A percentile compares a stretch with the other conserved stretches of the same genome.
Conservation (phyloP, 805 yeast genomes). For the Kuraishia ogatae region DNA sequence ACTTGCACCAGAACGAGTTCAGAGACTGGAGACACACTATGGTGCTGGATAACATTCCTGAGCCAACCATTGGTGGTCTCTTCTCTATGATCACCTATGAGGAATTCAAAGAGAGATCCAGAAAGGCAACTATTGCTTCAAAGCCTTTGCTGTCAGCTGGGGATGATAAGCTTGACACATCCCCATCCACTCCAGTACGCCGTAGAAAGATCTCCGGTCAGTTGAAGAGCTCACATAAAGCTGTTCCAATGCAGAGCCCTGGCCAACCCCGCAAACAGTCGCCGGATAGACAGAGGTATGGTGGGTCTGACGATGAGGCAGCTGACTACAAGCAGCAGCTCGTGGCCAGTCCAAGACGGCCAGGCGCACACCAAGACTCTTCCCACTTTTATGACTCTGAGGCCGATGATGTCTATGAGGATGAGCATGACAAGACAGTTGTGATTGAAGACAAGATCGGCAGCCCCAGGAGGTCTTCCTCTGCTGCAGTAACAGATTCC, state of each 20-base stretch:
- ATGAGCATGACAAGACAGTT: not conserved
- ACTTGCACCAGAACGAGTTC: slow-evolving; percentile 91
- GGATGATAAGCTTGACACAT: slow-evolving; percentile 22
- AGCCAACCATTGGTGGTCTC: slow-evolving; percentile 58
- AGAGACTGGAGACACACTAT: slow-evolving; percentile 94
- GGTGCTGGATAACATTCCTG: slow-evolving; percentile 65
- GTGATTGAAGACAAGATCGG: not conserved
- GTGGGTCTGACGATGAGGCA: not conserved
- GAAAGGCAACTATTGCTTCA: slow-evolving; percentile 27
- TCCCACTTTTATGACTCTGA: not conserved
- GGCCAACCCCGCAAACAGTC: slow-evolving; percentile 88
- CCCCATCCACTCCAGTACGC: slow-evolving; percentile 70
- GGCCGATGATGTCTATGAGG: not conserved
- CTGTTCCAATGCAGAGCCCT: slow-evolving; percentile 88
- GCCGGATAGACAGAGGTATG: slow-evolving; percentile 10
- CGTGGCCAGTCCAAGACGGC: not conserved
- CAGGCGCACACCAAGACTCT: not conserved
- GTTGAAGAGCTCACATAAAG: slow-evolving; percentile 59
- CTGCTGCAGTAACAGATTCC: not conserved
- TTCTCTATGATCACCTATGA: slow-evolving; percentile 55
- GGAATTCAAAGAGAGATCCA: slow-evolving; percentile 47
- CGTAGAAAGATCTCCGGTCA: slow-evolving; percentile 63
- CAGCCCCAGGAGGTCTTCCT: slow-evolving; percentile 1
- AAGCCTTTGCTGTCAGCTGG: slow-evolving; percentile 20
- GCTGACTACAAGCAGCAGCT: not conserved